A percentile compares a stretch with the other conserved stretches of the same genome.
Conservation (phyloP, 768 basidiomycete species). For the Tremella yokohamensis region DNA sequence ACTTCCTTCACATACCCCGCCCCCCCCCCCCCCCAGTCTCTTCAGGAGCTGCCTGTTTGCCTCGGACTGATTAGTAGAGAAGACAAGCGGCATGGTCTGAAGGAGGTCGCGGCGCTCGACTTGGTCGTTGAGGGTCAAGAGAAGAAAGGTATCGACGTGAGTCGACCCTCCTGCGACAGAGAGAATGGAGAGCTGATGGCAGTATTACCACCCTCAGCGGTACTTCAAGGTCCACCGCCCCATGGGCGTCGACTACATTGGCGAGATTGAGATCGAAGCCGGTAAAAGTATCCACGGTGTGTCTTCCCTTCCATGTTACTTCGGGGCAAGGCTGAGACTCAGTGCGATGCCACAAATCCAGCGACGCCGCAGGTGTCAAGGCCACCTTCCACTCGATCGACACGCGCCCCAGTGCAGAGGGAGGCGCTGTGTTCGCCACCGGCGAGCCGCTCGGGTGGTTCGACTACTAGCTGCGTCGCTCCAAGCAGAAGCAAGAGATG, state of each 20-base stretch:
- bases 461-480: conserved; percentile 31
- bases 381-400: conserved; percentile 48
- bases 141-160: conserved; percentile 42
- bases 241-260: conserved; percentile 44
- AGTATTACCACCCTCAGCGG: conserved; percentile 46
- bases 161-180: conserved; percentile 6
- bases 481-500: background rate
- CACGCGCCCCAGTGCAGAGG: conserved; percentile 44
- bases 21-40: background rate
- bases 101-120: conserved; percentile 41
- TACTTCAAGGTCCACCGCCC: conserved; percentile 46
- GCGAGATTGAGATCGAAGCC: conserved; percentile 48
- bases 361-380: conserved; percentile 11
- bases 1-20: background rate
- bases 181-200: conserved; percentile 1
- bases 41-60: background rate
- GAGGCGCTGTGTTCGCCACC: conserved; percentile 45
- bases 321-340: background rate
- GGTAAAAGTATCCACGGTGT: conserved; percentile 48
- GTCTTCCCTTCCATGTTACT: conserved; percentile 10
- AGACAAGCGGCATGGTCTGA: conserved; percentile 44
- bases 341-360: conserved; percentile 44
- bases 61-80: conserved; percentile 24
- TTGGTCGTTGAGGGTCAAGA: conserved; percentile 29
- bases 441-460: conserved; percentile 44